Percentiles rank a stretch among this genome's conserved stretches.
Conservation (phyloP, 208 protist genomes). For the Tritrichomonas foetus region DNA sequence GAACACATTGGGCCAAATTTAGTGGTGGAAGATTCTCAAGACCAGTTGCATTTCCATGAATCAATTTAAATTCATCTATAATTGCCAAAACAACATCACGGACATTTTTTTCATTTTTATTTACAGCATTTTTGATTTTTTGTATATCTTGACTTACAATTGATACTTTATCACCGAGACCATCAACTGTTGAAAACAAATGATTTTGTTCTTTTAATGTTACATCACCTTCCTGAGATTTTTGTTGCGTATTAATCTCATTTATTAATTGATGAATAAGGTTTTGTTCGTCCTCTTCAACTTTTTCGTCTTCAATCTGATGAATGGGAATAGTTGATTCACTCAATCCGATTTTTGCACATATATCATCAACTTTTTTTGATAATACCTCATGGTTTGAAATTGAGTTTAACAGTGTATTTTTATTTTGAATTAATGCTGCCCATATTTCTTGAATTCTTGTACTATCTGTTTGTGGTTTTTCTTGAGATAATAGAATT, state of each 20-base stretch:
- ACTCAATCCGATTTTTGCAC: too few species aligned
- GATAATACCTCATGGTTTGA: not conserved
- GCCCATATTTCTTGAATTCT: not conserved
- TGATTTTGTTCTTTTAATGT: not conserved
- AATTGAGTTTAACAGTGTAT: not conserved
- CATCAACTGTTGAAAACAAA: not conserved
- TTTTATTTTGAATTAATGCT: not conserved
- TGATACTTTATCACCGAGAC: not conserved
- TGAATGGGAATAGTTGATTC: not conserved
- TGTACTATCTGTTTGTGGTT: too few species aligned
- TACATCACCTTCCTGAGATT: not conserved
- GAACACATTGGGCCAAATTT: not conserved
- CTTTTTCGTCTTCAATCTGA: not conserved
- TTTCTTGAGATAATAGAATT: not conserved
- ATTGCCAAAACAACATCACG: not conserved
- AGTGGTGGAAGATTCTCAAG: not conserved
- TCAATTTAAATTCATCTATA: conserved; percentile 8
- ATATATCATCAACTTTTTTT: not conserved
- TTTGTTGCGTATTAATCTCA: not conserved
- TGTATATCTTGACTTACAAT: not conserved
- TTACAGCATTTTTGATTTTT: not conserved
- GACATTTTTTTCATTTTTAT: not conserved
- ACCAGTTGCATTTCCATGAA: not conserved
- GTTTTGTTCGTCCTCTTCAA: not conserved
- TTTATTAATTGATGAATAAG: not conserved